These are phyloP conservation scores for Talaromyces stipitatus DNA, from an alignment of 495 filamentous ascomycete genomes.

Conservation along the genomic window DNA sequence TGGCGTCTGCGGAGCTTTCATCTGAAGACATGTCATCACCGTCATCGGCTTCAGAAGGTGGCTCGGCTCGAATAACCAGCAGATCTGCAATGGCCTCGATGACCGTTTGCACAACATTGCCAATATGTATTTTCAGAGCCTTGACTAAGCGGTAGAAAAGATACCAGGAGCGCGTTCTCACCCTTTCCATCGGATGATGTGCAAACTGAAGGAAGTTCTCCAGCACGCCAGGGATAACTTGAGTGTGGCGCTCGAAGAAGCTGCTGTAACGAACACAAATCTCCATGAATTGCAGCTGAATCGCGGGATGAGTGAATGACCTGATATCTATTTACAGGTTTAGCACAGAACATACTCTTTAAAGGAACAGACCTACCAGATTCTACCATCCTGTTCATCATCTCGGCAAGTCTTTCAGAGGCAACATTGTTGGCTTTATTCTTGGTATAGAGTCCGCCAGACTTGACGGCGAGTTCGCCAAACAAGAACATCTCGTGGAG, in stretches of 20 bases:
- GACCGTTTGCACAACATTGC: conserved; percentile 80
- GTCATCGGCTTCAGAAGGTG: conserved; percentile 60
- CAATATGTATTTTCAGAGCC: conserved; percentile 71
- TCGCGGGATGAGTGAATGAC: conserved; percentile 79
- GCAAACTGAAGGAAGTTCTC: conserved; percentile 86
- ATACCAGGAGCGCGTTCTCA: conserved; percentile 91
- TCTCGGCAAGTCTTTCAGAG: conserved; percentile 67
- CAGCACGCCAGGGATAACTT: conserved; percentile 74
- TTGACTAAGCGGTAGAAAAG: conserved; percentile 92
- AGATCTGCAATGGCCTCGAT: conserved; percentile 86
- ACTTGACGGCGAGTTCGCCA: conserved; percentile 81
- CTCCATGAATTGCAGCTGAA: conserved; percentile 96
- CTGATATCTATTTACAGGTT: conserved; percentile 58
- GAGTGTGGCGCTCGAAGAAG: conserved; percentile 82
- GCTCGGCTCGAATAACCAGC: conserved; percentile 81
- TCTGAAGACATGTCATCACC: conserved; percentile 92
- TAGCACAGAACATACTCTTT: not conserved
- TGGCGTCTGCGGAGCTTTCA: conserved; percentile 75
- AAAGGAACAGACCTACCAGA: conserved; percentile 53
- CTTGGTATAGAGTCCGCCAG: conserved; percentile 76
- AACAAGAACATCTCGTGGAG: conserved; percentile 95
- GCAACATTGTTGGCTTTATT: conserved; percentile 66
- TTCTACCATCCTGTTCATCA: conserved; percentile 93
- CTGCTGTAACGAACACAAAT: conserved; percentile 86
- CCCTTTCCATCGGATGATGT: conserved; percentile 75